phyloP scores from a whole-genome alignment of 768 basidiomycete genomes.

The Lanmaoa pseudosensibilis region DNA sequence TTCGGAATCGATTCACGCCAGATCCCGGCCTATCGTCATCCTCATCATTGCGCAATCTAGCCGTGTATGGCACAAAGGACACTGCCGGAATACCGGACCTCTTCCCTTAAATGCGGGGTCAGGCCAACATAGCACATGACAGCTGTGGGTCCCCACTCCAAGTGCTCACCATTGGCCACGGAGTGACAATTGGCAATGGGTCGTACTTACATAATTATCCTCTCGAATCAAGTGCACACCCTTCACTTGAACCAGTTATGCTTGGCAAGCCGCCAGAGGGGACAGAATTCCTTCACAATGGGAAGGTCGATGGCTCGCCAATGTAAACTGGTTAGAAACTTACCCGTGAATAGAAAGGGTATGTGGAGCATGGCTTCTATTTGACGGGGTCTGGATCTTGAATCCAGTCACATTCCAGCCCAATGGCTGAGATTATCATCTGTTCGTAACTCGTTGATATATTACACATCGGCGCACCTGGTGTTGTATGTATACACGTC shows the following conservation, averaged over 20 bases:
- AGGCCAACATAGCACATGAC: background rate
- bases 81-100: no score
- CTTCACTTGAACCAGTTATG: no score
- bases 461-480: background rate
- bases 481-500: background rate
- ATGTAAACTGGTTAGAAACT: background rate
- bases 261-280: background rate
- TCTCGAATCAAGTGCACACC: background rate
- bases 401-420: no score
- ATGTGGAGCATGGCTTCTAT: background rate
- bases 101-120: background rate
- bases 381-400: no score
- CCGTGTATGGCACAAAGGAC: background rate
- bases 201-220: no score
- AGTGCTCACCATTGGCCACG: background rate
- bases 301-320: background rate
- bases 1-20: background rate
- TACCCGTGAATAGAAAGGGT: background rate
- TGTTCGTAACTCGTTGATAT: background rate
- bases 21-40: background rate
- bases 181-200: no score
- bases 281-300: background rate
- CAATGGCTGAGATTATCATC: no score
- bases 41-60: no score
- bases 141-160: background rate